A percentile compares a stretch with the other conserved stretches of the same genome.
These are phyloP conservation scores for Coelastrella sp. DNA, from an alignment of 139 green algal species.

Conservation along the genomic window DNA sequence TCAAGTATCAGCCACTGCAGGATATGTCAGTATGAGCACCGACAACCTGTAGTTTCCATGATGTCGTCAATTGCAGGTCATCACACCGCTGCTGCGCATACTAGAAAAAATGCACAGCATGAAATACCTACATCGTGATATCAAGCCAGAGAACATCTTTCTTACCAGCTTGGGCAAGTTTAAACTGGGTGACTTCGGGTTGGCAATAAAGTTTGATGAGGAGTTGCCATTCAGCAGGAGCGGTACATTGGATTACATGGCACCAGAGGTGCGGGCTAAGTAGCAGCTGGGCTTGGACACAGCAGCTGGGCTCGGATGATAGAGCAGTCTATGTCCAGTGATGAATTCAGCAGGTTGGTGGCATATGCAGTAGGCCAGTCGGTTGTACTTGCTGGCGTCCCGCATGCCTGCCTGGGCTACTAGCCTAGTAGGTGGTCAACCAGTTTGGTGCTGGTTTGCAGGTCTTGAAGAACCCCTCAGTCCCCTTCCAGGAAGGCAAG, in stretches of 20 bases:
- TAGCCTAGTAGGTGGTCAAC: too few species aligned
- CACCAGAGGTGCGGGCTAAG: conserved; percentile 63
- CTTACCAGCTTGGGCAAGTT: conserved; percentile 67
- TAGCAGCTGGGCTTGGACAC: too few species aligned
- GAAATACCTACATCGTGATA: conserved; percentile 81
- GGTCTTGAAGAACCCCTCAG: conserved; percentile 79
- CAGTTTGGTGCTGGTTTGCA: conserved; percentile 14
- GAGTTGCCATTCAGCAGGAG: conserved; percentile 86
- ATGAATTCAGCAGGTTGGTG: too few species aligned
- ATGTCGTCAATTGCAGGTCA: conserved; percentile 61
- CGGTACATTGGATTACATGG: conserved; percentile 88
- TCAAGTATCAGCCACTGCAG: background rate
- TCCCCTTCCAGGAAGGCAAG: conserved; percentile 66
- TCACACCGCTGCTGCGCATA: conserved; percentile 83
- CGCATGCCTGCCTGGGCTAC: background rate
- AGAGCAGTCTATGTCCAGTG: too few species aligned
- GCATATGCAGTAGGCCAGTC: too few species aligned
- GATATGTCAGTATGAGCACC: too few species aligned
- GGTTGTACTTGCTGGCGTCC: background rate
- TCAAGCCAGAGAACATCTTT: conserved; percentile 93
- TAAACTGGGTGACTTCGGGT: conserved; percentile 85
- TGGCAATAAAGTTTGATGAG: conserved; percentile 76
- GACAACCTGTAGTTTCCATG: too few species aligned
- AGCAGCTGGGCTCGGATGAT: too few species aligned
- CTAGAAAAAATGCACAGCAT: conserved; percentile 78